Evolutionary conservation across 2,329 filamentous ascomycete species (phyloP).

Genomic region (Phialemoniopsis sp.): DNA sequence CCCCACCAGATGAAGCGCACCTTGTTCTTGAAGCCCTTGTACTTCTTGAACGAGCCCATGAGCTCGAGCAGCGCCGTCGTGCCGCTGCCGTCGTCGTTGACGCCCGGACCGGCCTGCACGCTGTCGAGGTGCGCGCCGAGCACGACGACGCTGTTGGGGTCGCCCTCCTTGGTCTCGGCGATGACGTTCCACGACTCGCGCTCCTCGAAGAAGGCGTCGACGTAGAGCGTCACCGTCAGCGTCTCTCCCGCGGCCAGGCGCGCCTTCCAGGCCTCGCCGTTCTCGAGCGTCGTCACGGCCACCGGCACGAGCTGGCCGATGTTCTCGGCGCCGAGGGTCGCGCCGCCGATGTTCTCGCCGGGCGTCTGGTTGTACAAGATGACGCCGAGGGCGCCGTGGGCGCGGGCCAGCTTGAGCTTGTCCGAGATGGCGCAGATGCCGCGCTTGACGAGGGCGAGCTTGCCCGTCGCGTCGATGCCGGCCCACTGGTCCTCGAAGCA

Average conservation of each 20-base stretch:
- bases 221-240: conserved; percentile 23
- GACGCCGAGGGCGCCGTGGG: conserved; percentile 35
- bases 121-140: conserved; percentile 39
- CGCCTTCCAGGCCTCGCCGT: conserved; percentile 18
- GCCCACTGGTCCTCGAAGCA: conserved; percentile 40
- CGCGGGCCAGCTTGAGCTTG: conserved; percentile 38
- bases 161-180: conserved; percentile 37
- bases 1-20: conserved; percentile 18
- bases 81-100: conserved; percentile 19
- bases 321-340: conserved; percentile 40
- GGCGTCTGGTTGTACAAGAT: conserved; percentile 59
- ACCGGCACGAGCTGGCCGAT: conserved; percentile 15
- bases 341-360: conserved; percentile 31
- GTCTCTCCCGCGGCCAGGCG: conserved; percentile 24
- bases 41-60: conserved; percentile 11
- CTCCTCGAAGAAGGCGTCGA: conserved; percentile 29
- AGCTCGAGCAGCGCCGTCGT: conserved; percentile 14
- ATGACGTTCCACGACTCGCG: conserved; percentile 38
- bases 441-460: conserved; percentile 40
- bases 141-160: conserved; percentile 34
- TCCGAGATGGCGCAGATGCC: conserved; percentile 35
- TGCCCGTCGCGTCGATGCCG: conserved; percentile 36
- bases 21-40: conserved; percentile 14
- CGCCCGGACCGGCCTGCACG: conserved; percentile 22
- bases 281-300: conserved; percentile 19